Evolutionary conservation across 116 monocot genomes (phyloP), one percentile per base, ranked within the genome.

Genomic region (Phalaenopsis hybrid): DNA sequence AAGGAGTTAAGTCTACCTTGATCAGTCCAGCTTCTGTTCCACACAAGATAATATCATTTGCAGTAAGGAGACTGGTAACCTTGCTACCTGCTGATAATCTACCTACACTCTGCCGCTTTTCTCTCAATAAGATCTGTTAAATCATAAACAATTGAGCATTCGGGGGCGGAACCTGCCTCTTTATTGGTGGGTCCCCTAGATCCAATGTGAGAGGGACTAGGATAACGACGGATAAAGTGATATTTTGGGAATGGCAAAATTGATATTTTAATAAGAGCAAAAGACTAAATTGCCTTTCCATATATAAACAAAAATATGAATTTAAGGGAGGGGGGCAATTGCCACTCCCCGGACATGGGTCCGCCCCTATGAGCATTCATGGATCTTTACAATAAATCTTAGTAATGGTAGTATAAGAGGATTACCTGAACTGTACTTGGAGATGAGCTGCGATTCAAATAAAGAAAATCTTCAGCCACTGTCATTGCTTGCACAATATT

Each of bases 41-140:
- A 79, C 98, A 94, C 57, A 98, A 83, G 50, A 98, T 82, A 55
- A 90, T 76, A 77, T 98, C 98, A 84, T 98, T 98, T 79, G 88
- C 89, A 4, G 95, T 82, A 13, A 95, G 86, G 28, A 98, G 88
- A 85, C 93, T 87, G n/a, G 90, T 93, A 63, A 98, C 88, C 90
- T 95, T 98, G 88, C 93, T 90, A 1, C 98, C 98, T 74, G 88
- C 90, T 52, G 95, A 91, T 87, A 98, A 84, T 87, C 95, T 95
- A 20, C 98, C 93, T 41, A 98, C 86, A 81, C 90, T 94, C 78
- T 92, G 95, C 69, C 89, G 93, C 69, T 89, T 90, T 55, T 85
- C 92, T 89, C 95, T 91, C 84, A 93, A 69, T 91, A 93, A 98
- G 18, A 98, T 93, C 98, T 98, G 57, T 33, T n/a, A 20, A 48